A percentile compares a stretch with the other conserved stretches of the same genome.
These are phyloP conservation scores for Blastocladiella britannica DNA, from an alignment of 192 early-diverging fungal species.

Conservation along the genomic window DNA sequence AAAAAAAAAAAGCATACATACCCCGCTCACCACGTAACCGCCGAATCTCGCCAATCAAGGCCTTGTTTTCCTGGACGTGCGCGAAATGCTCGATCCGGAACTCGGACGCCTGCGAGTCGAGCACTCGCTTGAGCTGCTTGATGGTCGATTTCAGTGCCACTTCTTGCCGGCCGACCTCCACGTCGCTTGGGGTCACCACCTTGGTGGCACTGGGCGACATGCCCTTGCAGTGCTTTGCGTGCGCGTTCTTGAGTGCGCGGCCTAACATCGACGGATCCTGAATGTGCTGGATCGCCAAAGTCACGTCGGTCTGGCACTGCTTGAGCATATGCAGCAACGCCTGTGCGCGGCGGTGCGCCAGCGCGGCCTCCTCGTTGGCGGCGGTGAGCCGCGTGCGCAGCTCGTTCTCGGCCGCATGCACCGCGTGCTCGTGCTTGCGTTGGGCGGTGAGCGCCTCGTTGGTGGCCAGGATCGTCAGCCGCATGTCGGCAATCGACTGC, in stretches of 20 bases:
- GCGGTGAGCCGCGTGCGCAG: conserved; percentile 7
- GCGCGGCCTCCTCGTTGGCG: conserved; percentile 9
- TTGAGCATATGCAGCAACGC: conserved; percentile 10
- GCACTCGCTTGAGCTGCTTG: background rate
- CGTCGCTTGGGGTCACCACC: background rate
- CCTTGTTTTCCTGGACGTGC: conserved; percentile 1
- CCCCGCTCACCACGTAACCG: background rate
- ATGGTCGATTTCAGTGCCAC: background rate
- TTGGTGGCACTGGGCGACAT: background rate
- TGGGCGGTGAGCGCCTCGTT: conserved; percentile 18
- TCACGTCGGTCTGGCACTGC: conserved; percentile 14
- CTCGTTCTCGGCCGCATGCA: conserved; percentile 10
- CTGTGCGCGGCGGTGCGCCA: conserved; percentile 14
- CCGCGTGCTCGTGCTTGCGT: conserved; percentile 11
- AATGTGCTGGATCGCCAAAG: conserved; percentile 17
- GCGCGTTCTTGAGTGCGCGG: background rate
- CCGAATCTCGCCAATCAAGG: background rate
- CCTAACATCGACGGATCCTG: conserved; percentile 21
- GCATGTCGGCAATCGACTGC: conserved; percentile 26
- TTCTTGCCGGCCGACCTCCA: background rate
- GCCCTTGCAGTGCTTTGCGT: no score
- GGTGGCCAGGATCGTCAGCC: conserved; percentile 22
- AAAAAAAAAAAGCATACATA: conserved; percentile 3
- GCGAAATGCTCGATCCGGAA: conserved; percentile 2
- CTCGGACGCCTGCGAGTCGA: background rate